phyloP scores from a whole-genome alignment of 176 grass and related monocot species.

The Rhynchospora tenuis region DNA sequence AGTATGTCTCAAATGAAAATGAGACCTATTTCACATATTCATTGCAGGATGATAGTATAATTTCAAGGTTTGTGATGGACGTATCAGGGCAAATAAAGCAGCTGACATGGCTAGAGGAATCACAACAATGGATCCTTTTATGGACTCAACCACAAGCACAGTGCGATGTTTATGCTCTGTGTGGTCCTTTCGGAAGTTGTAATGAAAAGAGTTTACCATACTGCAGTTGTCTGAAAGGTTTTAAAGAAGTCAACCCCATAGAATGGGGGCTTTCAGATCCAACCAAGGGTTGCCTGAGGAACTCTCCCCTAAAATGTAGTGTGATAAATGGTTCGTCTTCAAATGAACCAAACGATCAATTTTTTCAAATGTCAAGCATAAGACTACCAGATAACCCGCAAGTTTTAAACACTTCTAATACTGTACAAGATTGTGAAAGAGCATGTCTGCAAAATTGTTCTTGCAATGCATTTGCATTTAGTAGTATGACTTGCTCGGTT shows the following conservation, averaged over 20 bases:
- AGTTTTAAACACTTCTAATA: background rate
- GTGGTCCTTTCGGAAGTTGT: slow-evolving; percentile 43
- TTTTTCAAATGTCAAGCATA: slow-evolving; percentile 21
- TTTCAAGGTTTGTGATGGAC: slow-evolving; percentile 32
- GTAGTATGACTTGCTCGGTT: slow-evolving; percentile 12
- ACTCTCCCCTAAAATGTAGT: slow-evolving; percentile 12
- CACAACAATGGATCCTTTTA: slow-evolving; percentile 21
- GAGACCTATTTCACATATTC: slow-evolving; percentile 49
- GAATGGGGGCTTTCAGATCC: slow-evolving; percentile 30
- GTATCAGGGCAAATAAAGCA: slow-evolving; percentile 31
- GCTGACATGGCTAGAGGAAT: slow-evolving; percentile 24
- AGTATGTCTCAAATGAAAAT: slow-evolving; percentile 17
- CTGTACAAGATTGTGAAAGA: slow-evolving; percentile 21
- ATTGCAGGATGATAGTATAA: slow-evolving; percentile 5
- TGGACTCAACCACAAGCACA: slow-evolving; percentile 28
- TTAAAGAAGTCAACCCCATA: background rate
- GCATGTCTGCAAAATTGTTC: slow-evolving; percentile 38
- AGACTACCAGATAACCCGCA: background rate
- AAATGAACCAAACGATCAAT: slow-evolving; percentile 14
- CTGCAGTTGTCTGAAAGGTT: slow-evolving; percentile 36
- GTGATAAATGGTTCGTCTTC: background rate
- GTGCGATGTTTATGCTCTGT: slow-evolving; percentile 33
- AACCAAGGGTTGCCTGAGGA: slow-evolving; percentile 27
- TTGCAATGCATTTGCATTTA: slow-evolving; percentile 41
- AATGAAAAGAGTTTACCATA: slow-evolving; percentile 14